A percentile compares a stretch with the other conserved stretches of the same genome.
These are phyloP conservation scores for Silene latifolia DNA, from an alignment of 148 eudicot species.

Conservation along the genomic window DNA sequence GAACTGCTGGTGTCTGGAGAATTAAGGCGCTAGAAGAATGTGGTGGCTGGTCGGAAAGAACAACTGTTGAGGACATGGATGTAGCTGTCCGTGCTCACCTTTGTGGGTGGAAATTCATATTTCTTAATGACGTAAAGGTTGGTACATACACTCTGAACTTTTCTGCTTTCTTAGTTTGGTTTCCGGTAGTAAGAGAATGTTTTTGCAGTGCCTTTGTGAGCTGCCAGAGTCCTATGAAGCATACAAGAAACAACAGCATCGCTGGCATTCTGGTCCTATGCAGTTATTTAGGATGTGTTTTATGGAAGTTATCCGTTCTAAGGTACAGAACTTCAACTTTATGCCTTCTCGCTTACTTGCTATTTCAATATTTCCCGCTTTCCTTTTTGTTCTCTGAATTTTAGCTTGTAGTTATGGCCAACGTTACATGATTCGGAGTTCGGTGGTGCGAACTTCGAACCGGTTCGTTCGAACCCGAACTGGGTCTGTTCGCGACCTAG, in stretches of 20 bases:
- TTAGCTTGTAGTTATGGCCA: neutral
- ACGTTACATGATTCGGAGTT: too few relatives aligned
- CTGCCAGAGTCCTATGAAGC: conserved; percentile 96
- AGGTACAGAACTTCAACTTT: conserved; percentile 44
- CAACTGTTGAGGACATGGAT: conserved; percentile 99
- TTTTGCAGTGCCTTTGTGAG: conserved; percentile 90
- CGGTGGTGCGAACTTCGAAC: too few relatives aligned
- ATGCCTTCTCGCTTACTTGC: neutral
- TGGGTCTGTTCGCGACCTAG: too few relatives aligned
- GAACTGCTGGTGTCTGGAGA: conserved; percentile 99
- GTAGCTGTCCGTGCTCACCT: conserved; percentile 98
- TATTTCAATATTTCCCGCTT: neutral
- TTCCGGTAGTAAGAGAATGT: conserved; percentile 14
- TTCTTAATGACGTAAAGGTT: conserved; percentile 88
- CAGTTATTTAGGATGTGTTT: conserved; percentile 91
- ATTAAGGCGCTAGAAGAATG: conserved; percentile 90
- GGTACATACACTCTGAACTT: conserved; percentile 9
- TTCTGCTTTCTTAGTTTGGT: conserved; percentile 9
- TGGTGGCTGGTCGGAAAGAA: conserved; percentile 95
- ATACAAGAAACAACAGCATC: conserved; percentile 93
- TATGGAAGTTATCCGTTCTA: conserved; percentile 67
- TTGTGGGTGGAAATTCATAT: conserved; percentile 93
- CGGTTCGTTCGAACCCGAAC: too few relatives aligned
- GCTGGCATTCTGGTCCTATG: conserved; percentile 99
- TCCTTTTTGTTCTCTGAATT: neutral